Percentiles rank a stretch among this genome's conserved stretches.
Evolutionary conservation across 768 basidiomycete species (phyloP).

Genomic region (Pisolithus sp.): DNA sequence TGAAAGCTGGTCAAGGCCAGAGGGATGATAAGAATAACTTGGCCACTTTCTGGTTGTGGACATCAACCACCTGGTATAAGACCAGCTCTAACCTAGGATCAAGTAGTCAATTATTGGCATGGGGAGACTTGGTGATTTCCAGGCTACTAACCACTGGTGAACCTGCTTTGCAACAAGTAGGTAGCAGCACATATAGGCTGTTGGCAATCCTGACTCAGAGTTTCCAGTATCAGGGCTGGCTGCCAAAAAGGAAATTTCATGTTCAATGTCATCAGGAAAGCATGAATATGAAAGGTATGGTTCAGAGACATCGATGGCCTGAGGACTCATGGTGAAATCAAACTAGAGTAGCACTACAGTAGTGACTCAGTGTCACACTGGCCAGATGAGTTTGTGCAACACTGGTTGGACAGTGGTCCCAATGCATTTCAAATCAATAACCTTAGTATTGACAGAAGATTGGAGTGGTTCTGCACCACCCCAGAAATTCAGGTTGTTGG

Average conservation of each 20-base stretch:
- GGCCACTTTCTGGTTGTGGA: not conserved
- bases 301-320: too few relatives aligned
- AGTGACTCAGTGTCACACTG: too few relatives aligned
- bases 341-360: too few relatives aligned
- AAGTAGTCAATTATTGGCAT: not conserved
- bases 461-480: too few relatives aligned
- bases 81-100: not conserved
- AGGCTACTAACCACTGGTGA: not conserved
- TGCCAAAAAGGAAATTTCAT: not conserved
- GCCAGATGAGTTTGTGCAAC: too few relatives aligned
- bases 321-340: too few relatives aligned
- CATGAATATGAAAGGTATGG: not conserved
- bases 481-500: too few relatives aligned
- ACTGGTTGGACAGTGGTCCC: too few relatives aligned
- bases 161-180: not conserved
- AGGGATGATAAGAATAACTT: not conserved
- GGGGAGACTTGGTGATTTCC: not conserved
- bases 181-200: not conserved
- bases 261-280: not conserved
- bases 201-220: not conserved
- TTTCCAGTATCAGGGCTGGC: not conserved
- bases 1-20: not conserved
- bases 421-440: too few relatives aligned
- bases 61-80: not conserved
- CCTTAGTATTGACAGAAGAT: too few relatives aligned